Percentiles rank a stretch among this genome's conserved stretches.
Conservation (phyloP, 495 filamentous ascomycete genomes). For the Aspergillus carlsbadensis region DNA sequence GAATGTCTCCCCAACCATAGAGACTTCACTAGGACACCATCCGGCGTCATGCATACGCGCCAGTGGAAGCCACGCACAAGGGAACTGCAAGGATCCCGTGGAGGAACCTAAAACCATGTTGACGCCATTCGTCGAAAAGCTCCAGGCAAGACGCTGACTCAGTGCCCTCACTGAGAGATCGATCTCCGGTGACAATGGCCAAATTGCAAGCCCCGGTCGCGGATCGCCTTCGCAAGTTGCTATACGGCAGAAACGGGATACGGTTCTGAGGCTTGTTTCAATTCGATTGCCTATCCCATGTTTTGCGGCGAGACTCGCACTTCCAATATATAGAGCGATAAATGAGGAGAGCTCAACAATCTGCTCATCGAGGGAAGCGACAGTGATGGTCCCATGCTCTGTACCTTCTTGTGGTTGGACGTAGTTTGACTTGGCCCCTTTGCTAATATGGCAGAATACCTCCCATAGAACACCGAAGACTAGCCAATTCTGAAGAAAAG, state of each 20-base stretch:
- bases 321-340: neutral
- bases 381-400: neutral
- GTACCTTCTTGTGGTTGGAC: neutral
- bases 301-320: neutral
- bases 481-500: conserved; percentile 7
- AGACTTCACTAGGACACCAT: conserved; percentile 8
- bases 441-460: neutral
- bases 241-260: conserved; percentile 3
- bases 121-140: neutral
- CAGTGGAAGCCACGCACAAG: conserved; percentile 5
- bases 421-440: neutral
- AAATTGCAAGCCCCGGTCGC: neutral
- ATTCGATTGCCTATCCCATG: neutral
- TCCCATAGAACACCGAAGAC: conserved; percentile 8
- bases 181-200: conserved; percentile 2
- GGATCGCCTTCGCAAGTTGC: conserved; percentile 3
- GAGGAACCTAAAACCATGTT: neutral
- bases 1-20: conserved; percentile 2
- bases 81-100: neutral
- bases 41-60: neutral
- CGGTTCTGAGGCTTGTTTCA: neutral
- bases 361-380: neutral
- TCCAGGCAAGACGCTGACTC: conserved; percentile 4
- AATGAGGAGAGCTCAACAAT: neutral
- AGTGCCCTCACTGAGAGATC: conserved; percentile 1